phyloP scores from a whole-genome alignment of 805 yeast genomes.

The Pichia paraexigua region DNA sequence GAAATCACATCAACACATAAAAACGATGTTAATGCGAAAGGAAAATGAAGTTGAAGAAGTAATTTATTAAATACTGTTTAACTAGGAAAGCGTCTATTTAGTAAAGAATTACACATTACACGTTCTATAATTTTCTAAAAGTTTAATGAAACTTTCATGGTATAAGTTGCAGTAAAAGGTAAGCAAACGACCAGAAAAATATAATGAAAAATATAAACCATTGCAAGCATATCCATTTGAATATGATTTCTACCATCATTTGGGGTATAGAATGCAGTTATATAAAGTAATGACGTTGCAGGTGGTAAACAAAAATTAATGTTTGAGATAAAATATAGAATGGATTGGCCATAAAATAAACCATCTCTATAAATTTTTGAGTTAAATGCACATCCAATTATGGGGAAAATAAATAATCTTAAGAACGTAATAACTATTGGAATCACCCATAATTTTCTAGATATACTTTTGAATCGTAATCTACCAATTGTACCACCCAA shows the following conservation, averaged over 20 bases:
- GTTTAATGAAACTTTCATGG: slow-evolving; percentile 44
- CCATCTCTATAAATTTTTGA: slow-evolving; percentile 54
- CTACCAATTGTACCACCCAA: slow-evolving; percentile 87
- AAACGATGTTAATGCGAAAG: neutral
- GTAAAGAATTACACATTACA: neutral
- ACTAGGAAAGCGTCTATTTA: neutral
- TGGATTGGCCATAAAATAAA: slow-evolving; percentile 52
- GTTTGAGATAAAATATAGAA: slow-evolving; percentile 66
- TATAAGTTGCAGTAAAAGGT: slow-evolving; percentile 69
- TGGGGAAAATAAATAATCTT: slow-evolving; percentile 65
- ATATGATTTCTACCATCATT: slow-evolving; percentile 40
- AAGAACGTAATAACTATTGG: slow-evolving; percentile 47
- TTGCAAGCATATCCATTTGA: slow-evolving; percentile 83
- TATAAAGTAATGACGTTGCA: slow-evolving; percentile 80
- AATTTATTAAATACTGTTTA: neutral
- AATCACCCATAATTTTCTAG: slow-evolving; percentile 65
- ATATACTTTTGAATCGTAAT: slow-evolving; percentile 49
- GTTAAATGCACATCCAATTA: slow-evolving; percentile 64
- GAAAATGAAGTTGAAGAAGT: too few relatives aligned
- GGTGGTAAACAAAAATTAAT: slow-evolving; percentile 76
- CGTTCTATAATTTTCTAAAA: slow-evolving; percentile 14
- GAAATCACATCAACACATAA: too few relatives aligned
- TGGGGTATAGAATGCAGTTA: slow-evolving; percentile 83
- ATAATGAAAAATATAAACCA: slow-evolving; percentile 69
- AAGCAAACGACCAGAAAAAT: slow-evolving; percentile 56